phyloP scores from a whole-genome alignment of 2,329 filamentous ascomycete genomes.

The Ophiocordyceps camponoti-leonardi region DNA sequence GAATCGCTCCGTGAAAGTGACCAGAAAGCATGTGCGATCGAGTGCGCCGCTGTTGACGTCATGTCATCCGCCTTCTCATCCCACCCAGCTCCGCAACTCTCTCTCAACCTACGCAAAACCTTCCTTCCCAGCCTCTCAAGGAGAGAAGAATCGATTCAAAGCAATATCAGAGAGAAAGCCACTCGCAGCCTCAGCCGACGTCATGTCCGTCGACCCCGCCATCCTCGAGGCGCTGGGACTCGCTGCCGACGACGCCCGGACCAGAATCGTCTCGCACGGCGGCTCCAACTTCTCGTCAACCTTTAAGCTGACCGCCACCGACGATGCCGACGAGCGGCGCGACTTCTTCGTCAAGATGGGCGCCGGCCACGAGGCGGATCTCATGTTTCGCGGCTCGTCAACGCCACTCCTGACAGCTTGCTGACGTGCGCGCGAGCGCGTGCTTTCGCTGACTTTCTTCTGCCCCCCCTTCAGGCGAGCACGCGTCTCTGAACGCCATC shows the following conservation, averaged over 20 bases:
- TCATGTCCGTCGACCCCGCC: conserved; percentile 35
- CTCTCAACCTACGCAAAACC: too few species aligned
- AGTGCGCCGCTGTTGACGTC: not conserved
- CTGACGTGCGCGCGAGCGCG: not conserved
- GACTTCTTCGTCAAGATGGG: conserved; percentile 61
- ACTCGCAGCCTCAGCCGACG: too few species aligned
- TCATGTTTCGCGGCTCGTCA: conserved; percentile 52
- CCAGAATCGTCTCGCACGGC: conserved; percentile 42
- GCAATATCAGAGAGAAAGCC: too few species aligned
- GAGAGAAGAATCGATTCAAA: not conserved
- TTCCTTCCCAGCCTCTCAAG: too few species aligned
- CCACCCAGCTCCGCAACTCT: too few species aligned
- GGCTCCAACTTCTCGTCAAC: conserved; percentile 54
- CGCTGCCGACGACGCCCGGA: conserved; percentile 32
- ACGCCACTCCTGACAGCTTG: not conserved
- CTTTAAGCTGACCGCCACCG: conserved; percentile 32
- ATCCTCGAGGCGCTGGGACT: conserved; percentile 44
- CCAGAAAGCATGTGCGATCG: too few species aligned
- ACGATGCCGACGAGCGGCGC: conserved; percentile 26
- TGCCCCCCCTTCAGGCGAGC: conserved; percentile 52
- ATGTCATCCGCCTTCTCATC: not conserved
- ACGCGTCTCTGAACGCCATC: conserved; percentile 70
- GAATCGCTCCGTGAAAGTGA: too few species aligned
- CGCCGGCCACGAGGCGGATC: conserved; percentile 34
- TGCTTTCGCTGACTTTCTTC: not conserved